A percentile compares a stretch with the other conserved stretches of the same genome.
phyloP scores from a whole-genome alignment of 768 basidiomycete species.

The Podaxis sp. region DNA sequence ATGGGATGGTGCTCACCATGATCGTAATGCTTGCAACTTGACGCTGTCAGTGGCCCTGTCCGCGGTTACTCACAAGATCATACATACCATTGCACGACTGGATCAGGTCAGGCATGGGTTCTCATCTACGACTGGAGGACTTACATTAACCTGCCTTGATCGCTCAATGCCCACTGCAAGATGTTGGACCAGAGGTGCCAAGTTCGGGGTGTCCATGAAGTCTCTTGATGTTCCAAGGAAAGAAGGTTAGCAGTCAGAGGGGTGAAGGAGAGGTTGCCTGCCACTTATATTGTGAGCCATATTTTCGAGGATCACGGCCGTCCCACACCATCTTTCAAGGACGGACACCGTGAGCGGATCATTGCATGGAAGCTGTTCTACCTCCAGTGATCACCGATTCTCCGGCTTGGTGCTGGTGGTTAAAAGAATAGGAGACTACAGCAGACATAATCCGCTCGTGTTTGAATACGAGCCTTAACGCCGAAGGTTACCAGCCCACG shows the following conservation, averaged over 20 bases:
- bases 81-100: not conserved
- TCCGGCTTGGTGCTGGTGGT: too few species aligned
- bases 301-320: too few species aligned
- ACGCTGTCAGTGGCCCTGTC: not conserved
- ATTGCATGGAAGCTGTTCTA: too few species aligned
- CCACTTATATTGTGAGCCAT: too few species aligned
- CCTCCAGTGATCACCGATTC: too few species aligned
- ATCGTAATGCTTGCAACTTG: not conserved
- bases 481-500: too few species aligned
- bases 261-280: not conserved
- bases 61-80: not conserved
- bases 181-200: not conserved
- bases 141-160: not conserved
- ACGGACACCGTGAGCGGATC: too few species aligned
- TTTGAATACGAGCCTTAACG: too few species aligned
- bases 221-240: not conserved
- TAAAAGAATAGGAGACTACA: too few species aligned
- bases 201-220: not conserved
- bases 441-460: too few species aligned
- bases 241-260: not conserved
- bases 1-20: not conserved
- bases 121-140: not conserved
- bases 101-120: not conserved
- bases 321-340: too few species aligned
- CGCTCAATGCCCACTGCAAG: not conserved